Base-by-base conservation (phyloP, 2,329 filamentous ascomycete genomes). In the Grosmannia clavigera region DNA sequence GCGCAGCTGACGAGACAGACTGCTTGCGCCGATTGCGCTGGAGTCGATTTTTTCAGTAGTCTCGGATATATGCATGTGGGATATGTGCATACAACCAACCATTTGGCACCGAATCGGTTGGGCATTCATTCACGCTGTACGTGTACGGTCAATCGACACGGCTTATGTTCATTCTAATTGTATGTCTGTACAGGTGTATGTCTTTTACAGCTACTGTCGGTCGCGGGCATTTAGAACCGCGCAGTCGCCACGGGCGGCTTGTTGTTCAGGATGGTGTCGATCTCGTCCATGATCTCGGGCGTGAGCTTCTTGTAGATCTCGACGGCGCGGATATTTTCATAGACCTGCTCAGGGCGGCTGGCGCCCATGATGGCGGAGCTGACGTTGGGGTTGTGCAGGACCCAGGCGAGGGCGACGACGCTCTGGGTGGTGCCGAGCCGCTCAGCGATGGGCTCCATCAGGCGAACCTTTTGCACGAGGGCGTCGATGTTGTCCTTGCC, bases 311-410 rank as follows among this genome's bases (percentile, higher is more conserved):
- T 77, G 51, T 81, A 72, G 5, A 75, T 74, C 19, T 69, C 72
- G 16, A 85, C 63, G 1, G 83, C 80, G 66, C 73, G 72, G 55
- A 81, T 70, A 66, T 82, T 84, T 70, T 85, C 81, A 59, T 79
- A 80, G 50, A 85, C 74, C 74, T 86, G 82, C 68, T 78, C 75
- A 3, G 77, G 72, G 55, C 73, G 76, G 70, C 79, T 83, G 10
- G 83, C 82, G 5, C 82, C 82, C 0, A 80, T 83, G 65, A 86
- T 85, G 52, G 81, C 82, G 14, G 77, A 79, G 68, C 79, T 83
- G 55, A 85, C 78, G 61, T 82, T 79, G 63, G 78, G 76, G 67
- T 85, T 85, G 69, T 76, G 80, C 54, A 85, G 72, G 12, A 82
- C 79, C 82, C 83, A 86, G 2, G 81, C 82, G 57, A 85, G 73